phyloP scores from a whole-genome alignment of 148 eudicot genomes.

The Selenicereus undatus region DNA sequence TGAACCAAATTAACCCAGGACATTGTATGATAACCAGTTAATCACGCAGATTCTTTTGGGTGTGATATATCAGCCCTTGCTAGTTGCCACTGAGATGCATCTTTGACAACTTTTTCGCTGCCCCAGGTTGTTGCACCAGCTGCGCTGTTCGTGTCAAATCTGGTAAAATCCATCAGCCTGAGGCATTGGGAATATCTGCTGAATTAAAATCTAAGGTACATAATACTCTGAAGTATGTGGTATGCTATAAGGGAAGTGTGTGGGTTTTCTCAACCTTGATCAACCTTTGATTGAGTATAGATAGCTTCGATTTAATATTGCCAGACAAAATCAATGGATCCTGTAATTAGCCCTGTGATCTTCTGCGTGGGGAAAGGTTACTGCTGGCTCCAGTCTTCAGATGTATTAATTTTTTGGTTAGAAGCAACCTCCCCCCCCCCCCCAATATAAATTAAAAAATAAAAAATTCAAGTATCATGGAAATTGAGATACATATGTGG shows the following conservation, averaged over 20 bases:
- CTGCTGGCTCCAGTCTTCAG: neutral
- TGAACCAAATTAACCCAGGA: neutral
- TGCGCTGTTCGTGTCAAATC: constrained; percentile 94
- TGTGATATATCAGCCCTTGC: neutral
- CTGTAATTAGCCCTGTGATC: neutral
- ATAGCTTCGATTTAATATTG: neutral
- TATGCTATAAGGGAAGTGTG: neutral
- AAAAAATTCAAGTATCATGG: neutral
- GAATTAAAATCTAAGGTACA: constrained; percentile 75
- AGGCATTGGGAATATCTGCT: constrained; percentile 91
- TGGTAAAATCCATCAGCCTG: constrained; percentile 85
- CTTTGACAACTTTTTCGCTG: neutral
- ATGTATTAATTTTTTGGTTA: neutral
- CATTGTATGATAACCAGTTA: neutral
- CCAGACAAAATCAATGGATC: neutral
- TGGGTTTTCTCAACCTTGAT: neutral
- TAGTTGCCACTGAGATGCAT: neutral
- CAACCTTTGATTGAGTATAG: neutral
- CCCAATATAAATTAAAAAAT: too few relatives aligned
- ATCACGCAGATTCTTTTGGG: neutral
- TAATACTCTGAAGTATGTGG: neutral
- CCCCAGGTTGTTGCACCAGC: constrained; percentile 95
- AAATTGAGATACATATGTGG: neutral
- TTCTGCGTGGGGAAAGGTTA: neutral
- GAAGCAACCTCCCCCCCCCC: neutral